Conservation (phyloP, 225 moss, liverwort and hornwort species). For the Bryoerythrophyllum caledonicum region DNA sequence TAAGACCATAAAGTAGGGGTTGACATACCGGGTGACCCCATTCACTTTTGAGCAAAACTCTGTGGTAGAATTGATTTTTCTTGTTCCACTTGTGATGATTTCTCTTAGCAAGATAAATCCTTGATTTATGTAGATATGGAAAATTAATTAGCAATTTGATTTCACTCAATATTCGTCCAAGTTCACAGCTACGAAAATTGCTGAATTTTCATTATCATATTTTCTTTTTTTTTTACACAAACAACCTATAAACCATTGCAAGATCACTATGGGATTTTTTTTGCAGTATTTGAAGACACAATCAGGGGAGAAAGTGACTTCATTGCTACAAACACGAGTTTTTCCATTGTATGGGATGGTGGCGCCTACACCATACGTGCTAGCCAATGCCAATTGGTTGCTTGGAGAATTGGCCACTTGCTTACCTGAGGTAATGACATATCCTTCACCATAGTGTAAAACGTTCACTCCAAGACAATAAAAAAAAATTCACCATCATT, state of each 20-base stretch:
- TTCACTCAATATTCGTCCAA: background rate
- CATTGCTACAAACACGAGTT: slow-evolving; percentile 54
- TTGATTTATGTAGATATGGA: background rate
- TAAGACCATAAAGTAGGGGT: too few relatives aligned
- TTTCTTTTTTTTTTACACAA: too few relatives aligned
- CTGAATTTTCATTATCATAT: too few relatives aligned
- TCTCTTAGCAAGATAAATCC: background rate
- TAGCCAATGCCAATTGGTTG: slow-evolving; percentile 55
- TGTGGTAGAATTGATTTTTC: background rate
- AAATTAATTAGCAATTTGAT: background rate
- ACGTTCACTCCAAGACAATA: too few relatives aligned
- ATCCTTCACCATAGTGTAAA: background rate
- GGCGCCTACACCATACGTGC: slow-evolving; percentile 41
- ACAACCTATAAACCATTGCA: too few relatives aligned
- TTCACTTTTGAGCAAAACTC: too few relatives aligned
- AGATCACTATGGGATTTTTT: background rate
- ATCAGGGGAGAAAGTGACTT: slow-evolving; percentile 58
- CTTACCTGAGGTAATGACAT: slow-evolving; percentile 39
- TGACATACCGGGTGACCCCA: too few relatives aligned
- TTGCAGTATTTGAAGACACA: slow-evolving; percentile 69
- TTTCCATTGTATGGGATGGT: slow-evolving; percentile 41
- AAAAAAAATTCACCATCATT: too few relatives aligned
- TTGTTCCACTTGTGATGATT: background rate
- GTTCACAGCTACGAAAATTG: too few relatives aligned
- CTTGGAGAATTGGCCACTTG: slow-evolving; percentile 53